Percentiles rank a stretch among this genome's conserved stretches.
phyloP scores from a whole-genome alignment of 2,329 filamentous ascomycete species.

The Xylariaceae sp. region DNA sequence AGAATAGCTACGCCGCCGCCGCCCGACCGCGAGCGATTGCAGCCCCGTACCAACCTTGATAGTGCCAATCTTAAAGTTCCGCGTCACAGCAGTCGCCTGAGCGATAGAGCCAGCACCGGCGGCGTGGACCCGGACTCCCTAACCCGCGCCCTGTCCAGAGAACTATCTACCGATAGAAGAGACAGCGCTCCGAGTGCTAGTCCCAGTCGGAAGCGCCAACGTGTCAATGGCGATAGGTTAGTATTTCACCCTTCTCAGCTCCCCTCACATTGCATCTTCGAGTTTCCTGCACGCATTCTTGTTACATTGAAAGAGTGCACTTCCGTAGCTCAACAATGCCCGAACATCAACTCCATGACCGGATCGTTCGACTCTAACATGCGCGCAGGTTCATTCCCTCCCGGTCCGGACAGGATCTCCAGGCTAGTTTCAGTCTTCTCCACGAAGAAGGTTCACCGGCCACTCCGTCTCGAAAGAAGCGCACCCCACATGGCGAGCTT shows the following conservation, averaged over 20 bases:
- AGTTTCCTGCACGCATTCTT: not conserved
- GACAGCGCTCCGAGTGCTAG: constrained; percentile 54
- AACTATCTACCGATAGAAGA: constrained; percentile 49
- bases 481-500: constrained; percentile 82
- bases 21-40: constrained; percentile 42
- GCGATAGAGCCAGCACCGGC: constrained; percentile 36
- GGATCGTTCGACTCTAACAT: constrained; percentile 2
- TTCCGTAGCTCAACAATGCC: too few species aligned
- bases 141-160: constrained; percentile 50
- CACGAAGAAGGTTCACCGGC: constrained; percentile 92
- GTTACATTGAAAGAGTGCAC: too few species aligned
- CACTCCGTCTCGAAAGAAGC: constrained; percentile 80
- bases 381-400: constrained; percentile 84
- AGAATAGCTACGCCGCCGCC: constrained; percentile 45
- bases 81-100: constrained; percentile 36
- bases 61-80: constrained; percentile 32
- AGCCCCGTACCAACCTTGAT: constrained; percentile 41
- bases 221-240: constrained; percentile 62
- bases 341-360: too few species aligned
- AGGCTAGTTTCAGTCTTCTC: constrained; percentile 87
- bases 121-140: constrained; percentile 49
- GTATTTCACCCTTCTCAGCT: constrained; percentile 6
- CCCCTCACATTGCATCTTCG: not conserved
- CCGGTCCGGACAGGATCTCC: constrained; percentile 85
- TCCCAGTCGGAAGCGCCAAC: constrained; percentile 57